Base-by-base conservation (phyloP, 225 moss, liverwort and hornwort genomes). In the Antitrichia curtipendula region DNA sequence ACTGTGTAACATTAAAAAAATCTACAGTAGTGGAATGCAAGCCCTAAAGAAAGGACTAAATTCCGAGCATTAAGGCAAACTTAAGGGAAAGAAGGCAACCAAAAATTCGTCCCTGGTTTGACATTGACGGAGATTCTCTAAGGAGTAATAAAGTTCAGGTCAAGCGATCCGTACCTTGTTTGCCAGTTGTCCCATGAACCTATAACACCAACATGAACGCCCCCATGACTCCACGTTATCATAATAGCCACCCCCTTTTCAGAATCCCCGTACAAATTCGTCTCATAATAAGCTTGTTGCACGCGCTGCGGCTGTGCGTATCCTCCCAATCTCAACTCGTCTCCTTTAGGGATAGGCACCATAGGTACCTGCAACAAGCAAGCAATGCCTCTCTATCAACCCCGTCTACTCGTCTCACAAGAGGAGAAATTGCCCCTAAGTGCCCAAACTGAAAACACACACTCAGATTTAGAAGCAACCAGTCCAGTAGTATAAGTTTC, bases 181-280 rank as follows among this genome's bases (percentile, higher is more conserved):
- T 88, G 90, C 99, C 99, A 99, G 80, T 96, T 96, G 88, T 99
- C 99, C 99, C 99, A 99, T 52, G 99, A 99, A 56, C 99, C 99
- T 89, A 94, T 93, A 49, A 99, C 96, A 16, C 94, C 93, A 21
- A 99, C 96, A 82, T 93, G 94, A 72, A 91, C 92, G 76, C 97
- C 99, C 32, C 96, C 97, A 88, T 96, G 90, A 92, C 95, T 96
- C 99, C 99, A 99, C 76, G 94, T 94, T 69, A 99, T 99, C 97
- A 99, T 97, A 11, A 95, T 99, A 16, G 98, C 87, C 89, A 95
- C 92, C 54, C 93, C 92, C 58, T 92, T 89, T 38, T 92, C 93
- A 84, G 90, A 88, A 91, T 95, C 92, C 40, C 91, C 91, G 56
- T 95, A 93, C 86, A 93, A 88, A 89, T 83, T 89, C 83, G 89